Evolutionary conservation across 257 asterid species (phyloP).

Genomic region (Fraxinus cuspidata): DNA sequence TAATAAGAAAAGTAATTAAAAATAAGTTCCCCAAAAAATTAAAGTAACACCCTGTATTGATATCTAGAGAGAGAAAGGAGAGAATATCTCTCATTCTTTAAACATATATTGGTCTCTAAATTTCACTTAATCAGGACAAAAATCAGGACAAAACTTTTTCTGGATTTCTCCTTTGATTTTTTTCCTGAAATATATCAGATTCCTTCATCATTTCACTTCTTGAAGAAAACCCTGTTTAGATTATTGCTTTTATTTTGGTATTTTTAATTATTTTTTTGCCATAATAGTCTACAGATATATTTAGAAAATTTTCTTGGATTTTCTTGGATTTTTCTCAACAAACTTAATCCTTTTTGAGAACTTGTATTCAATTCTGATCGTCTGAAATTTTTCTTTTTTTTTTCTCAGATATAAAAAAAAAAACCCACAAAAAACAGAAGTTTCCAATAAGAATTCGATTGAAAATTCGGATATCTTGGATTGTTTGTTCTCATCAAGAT

Average conservation of each 20-base stretch:
- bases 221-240: background rate
- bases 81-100: background rate
- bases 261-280: background rate
- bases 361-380: background rate
- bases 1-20: background rate
- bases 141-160: background rate
- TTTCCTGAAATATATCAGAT: background rate
- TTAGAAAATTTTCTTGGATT: background rate
- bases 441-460: background rate
- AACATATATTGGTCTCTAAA: background rate
- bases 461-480: background rate
- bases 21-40: background rate
- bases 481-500: slow-evolving; percentile 18
- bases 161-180: background rate
- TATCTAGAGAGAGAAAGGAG: background rate
- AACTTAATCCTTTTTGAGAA: background rate
- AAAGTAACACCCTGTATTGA: background rate
- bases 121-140: background rate
- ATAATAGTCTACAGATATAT: background rate
- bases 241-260: background rate
- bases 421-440: background rate
- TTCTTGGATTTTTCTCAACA: background rate
- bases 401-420: background rate
- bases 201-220: background rate
- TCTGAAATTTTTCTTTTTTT: background rate